These are phyloP conservation scores for Boeremia lycopersici DNA, from an alignment of 2,329 filamentous ascomycete genomes.

Conservation along the genomic window DNA sequence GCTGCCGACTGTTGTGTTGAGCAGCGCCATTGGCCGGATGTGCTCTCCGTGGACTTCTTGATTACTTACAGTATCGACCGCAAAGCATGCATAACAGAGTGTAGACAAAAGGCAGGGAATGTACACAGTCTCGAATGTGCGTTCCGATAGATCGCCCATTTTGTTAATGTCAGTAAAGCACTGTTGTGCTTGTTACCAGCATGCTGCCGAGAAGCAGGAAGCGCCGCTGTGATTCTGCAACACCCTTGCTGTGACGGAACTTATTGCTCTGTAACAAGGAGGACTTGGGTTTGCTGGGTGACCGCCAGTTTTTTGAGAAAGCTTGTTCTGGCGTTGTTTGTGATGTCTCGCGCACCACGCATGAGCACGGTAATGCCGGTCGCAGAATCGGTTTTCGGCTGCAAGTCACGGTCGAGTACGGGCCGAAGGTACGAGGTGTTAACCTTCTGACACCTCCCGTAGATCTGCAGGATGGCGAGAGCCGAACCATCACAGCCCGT, in stretches of 20 bases:
- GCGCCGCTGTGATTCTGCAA: too few species aligned
- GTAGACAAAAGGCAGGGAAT: too few species aligned
- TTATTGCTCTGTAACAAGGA: neutral
- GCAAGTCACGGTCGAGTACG: slow-evolving; percentile 3
- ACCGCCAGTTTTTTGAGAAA: neutral
- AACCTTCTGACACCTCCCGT: slow-evolving; percentile 3
- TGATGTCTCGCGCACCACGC: neutral
- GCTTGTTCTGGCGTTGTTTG: neutral
- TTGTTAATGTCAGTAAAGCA: too few species aligned
- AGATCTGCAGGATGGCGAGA: neutral
- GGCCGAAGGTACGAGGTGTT: slow-evolving; percentile 2
- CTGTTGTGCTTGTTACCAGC: too few species aligned
- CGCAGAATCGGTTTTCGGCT: neutral
- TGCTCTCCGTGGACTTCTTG: too few species aligned
- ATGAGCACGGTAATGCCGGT: neutral
- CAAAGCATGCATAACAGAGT: too few species aligned
- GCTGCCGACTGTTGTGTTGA: neutral
- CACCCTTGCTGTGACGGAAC: neutral
- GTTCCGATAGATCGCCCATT: too few species aligned
- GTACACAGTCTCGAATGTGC: too few species aligned
- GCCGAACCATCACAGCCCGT: neutral
- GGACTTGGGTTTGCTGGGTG: neutral
- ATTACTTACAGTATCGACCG: too few species aligned
- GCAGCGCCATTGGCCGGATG: neutral
- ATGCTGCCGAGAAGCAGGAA: too few species aligned